Evolutionary conservation across 2,329 filamentous ascomycete genomes (phyloP).

Genomic region (Colletotrichum lindemuthianum): DNA sequence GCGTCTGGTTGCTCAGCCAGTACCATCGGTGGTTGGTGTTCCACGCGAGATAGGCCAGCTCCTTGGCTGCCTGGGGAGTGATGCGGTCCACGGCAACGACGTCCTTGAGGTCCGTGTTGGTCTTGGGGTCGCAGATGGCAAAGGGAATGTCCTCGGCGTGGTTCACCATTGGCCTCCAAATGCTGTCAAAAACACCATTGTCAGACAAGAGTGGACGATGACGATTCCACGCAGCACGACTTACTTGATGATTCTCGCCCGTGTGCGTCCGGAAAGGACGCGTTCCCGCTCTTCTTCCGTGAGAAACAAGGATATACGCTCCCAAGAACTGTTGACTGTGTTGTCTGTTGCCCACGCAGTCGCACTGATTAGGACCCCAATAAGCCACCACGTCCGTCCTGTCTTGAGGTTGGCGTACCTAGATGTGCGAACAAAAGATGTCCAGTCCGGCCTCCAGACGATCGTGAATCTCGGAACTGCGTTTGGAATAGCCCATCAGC

Average conservation of each 20-base stretch:
- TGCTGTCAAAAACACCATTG: neutral
- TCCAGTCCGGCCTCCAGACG: conserved; percentile 1
- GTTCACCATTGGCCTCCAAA: conserved; percentile 7
- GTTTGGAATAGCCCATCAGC: too few species aligned
- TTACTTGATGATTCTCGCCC: conserved; percentile 14
- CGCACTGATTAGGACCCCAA: too few species aligned
- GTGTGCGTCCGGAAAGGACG: neutral
- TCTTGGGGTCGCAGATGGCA: conserved; percentile 3
- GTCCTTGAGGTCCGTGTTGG: conserved; percentile 5
- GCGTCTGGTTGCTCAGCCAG: conserved; percentile 14
- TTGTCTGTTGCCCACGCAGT: neutral
- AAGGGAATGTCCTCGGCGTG: conserved; percentile 11
- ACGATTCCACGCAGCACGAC: neutral
- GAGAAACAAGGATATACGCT: conserved; percentile 1
- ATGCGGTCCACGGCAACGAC: conserved; percentile 3
- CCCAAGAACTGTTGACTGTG: conserved; percentile 9
- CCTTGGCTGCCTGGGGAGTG: neutral
- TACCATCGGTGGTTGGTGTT: conserved; percentile 6
- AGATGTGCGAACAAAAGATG: conserved; percentile 7
- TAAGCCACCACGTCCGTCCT: too few species aligned
- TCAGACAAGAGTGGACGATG: too few species aligned
- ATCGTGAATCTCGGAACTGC: conserved; percentile 4
- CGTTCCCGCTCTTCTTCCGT: conserved; percentile 3
- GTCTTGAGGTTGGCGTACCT: neutral
- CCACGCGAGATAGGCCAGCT: conserved; percentile 5